Evolutionary conservation across 345 rosid species (phyloP), one percentile per base, ranked within the genome.

Genomic region (Firmiana major): DNA sequence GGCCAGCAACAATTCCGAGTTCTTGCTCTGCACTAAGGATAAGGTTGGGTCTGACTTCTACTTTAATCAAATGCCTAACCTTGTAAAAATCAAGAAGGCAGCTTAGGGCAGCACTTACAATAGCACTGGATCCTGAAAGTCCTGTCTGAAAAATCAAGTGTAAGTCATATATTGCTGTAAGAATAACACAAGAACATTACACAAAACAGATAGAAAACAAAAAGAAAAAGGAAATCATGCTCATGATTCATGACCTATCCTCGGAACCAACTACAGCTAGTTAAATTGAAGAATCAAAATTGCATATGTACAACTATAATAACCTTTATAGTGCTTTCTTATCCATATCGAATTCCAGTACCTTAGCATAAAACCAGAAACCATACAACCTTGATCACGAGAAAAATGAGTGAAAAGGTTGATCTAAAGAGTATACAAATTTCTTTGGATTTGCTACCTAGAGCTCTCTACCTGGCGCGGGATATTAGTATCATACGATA

Each of bases 121-220:
- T 96, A 65, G 98, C 98, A 84, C 99, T 93, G 12, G 99, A 95
- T 76, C 99, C 98, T 6, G 99, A 93, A 84, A 93, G 98, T 68
- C 99, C 99, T 72, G 97, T 84, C 99, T 95, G 92, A 74, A 84
- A 86, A 51, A 75, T 78, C 57, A 81, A 87, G 66, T 16, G 75
- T 70, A 54, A 72, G 49, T 38, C 40, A 38, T 42, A 24, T 31
- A 42, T 75, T 38, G 43, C 46, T 15, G 26, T 1, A 73, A 58
- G 36, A 17, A n/a, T 46, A 53, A 28, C 45, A 36, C 24, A 13
- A 58, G 51, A 45, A 40, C 62, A 51, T 34, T 34, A 19, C 28
- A 71, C 10, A n/a, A 28, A 26, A 65, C 72, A 71, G 19, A 76
- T n/a, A 71, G 9, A 43, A 42, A 72, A 21, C 17, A 13, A 34